Evolutionary conservation across 2,329 filamentous ascomycete genomes (phyloP), one percentile per base, ranked within the genome.

Genomic region (Akanthomyces uredinophilus): DNA sequence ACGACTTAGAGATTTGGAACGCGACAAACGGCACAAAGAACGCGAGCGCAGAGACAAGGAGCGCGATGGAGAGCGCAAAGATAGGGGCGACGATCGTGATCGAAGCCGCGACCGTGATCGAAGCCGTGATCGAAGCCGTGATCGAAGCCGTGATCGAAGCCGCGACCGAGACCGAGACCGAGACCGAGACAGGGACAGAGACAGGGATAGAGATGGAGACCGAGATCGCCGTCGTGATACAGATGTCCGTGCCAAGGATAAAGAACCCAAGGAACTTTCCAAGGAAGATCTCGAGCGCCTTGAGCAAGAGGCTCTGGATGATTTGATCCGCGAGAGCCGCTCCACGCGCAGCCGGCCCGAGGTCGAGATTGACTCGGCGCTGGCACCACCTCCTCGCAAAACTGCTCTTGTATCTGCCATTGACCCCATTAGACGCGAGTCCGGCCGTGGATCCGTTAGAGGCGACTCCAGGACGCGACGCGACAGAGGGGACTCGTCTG

Each of bases 261-360:
- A 71, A 62, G 75, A 81, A 14, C 52, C 62, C 70, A 81, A 84
- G 68, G 77, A 82, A 54, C 77, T 86, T 13, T 82, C 82, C 7
- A 81, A 84, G 64, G 83, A 86, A 65, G 83, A 87, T 44, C 79
- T 82, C 29, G 80, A 85, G 60, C 77, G 79, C 20, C 76, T 87
- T 8, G 84, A 87, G 67, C 79, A 81, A 67, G 82, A 85, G 66
- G 84, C 84, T 1, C 72, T 87, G 63, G 82, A 80, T 22, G 81
- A 87, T 64, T 76, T 87, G 16, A 71, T 87, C 14, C 78, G 84
- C n/a, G 84, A 86, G 67, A 86, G 83, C 71, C 83, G 79, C 49
- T 74, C 77, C 29, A 71, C 76, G 4, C 73, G 76, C 3, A 80
- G 81, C 63, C 78, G 81, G 60, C 80, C 79, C 8, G 84, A 86